phyloP scores from a whole-genome alignment of 169 alveolate species.

The Amoebophrya sp. region DNA sequence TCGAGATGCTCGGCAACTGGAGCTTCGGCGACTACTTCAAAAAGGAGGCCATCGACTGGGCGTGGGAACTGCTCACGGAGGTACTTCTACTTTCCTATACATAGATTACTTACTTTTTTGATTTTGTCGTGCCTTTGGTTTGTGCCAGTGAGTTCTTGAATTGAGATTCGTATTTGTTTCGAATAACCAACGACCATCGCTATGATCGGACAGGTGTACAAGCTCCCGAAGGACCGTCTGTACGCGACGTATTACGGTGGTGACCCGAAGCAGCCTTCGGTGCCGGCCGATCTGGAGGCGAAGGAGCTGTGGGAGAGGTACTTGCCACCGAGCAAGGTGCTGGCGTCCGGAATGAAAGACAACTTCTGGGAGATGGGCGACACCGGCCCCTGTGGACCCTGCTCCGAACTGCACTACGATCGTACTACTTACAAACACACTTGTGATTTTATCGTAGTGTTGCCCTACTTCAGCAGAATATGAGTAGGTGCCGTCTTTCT shows the following conservation, averaged over 20 bases:
- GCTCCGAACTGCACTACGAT: conserved; percentile 87
- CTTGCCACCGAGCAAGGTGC: conserved; percentile 47
- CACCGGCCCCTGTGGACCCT: conserved; percentile 93
- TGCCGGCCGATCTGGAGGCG: conserved; percentile 72
- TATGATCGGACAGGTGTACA: conserved; percentile 14
- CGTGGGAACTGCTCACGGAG: conserved; percentile 75
- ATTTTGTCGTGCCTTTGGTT: no score
- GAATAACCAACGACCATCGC: no score
- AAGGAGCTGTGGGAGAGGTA: conserved; percentile 67
- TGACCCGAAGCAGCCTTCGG: conserved; percentile 63
- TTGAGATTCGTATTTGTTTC: no score
- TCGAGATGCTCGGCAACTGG: conserved; percentile 94
- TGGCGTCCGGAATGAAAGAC: conserved; percentile 59
- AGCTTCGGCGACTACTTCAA: conserved; percentile 87
- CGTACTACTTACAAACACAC: no score
- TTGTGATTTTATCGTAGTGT: no score
- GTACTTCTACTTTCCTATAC: no score
- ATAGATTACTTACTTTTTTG: no score
- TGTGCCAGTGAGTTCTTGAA: no score
- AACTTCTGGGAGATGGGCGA: conserved; percentile 96
- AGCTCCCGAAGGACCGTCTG: conserved; percentile 38
- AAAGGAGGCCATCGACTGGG: conserved; percentile 77
- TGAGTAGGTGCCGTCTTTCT: no score
- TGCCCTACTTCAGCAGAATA: no score
- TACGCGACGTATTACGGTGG: conserved; percentile 89